Conservation (phyloP, 805 yeast genomes). For the Zygosaccharomyces kombuchaensis region DNA sequence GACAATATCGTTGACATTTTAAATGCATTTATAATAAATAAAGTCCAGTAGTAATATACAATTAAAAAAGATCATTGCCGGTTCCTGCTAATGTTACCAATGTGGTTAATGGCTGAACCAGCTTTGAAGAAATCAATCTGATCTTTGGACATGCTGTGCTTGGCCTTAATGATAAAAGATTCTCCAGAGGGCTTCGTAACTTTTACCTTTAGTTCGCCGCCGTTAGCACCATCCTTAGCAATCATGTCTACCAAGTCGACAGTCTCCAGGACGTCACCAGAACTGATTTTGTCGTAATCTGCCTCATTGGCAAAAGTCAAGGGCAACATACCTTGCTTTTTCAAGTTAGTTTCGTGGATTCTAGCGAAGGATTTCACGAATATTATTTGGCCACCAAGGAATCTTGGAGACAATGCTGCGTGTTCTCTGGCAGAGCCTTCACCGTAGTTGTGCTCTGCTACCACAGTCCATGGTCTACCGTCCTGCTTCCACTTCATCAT, state of each 20-base stretch:
- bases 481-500: conserved; percentile 95
- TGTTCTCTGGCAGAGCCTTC: conserved; percentile 99
- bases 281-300: conserved; percentile 76
- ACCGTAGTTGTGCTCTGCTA: conserved; percentile 97
- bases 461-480: conserved; percentile 82
- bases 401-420: conserved; percentile 94
- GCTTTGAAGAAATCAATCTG: conserved; percentile 95
- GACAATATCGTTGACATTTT: not conserved
- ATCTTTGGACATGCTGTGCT: conserved; percentile 95
- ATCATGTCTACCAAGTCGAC: conserved; percentile 71
- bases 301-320: conserved; percentile 84
- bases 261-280: conserved; percentile 78
- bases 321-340: conserved; percentile 97
- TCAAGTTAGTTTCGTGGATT: conserved; percentile 95
- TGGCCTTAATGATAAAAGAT: conserved; percentile 63
- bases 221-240: conserved; percentile 78
- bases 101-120: conserved; percentile 93
- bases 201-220: conserved; percentile 68
- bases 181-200: conserved; percentile 75
- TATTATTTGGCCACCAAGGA: conserved; percentile 85
- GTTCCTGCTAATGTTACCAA: conserved; percentile 54
- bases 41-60: not conserved
- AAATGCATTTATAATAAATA: conserved; percentile 3
- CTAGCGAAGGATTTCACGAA: conserved; percentile 95
- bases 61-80: conserved; percentile 5